Evolutionary conservation across 352 stramenopile species (phyloP), one percentile per base, ranked within the genome.

Genomic region (Globisporangium echinulatum): DNA sequence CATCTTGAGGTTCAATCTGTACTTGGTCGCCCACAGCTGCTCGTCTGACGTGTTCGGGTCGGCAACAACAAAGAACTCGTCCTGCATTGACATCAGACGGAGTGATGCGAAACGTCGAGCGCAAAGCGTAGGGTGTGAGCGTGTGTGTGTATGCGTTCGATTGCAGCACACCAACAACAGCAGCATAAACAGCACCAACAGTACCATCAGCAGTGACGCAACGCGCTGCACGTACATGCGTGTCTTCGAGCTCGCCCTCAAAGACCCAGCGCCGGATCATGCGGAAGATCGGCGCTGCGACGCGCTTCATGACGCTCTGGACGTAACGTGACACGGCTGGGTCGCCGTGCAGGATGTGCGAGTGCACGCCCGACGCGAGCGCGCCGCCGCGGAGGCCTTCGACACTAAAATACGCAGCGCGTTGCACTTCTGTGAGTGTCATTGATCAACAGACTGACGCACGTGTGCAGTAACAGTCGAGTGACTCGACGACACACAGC

Each of bases 281-380:
- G 40, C 79, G 84, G 50, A 96, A 81, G 39, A 96, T 87, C 25
- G 86, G 86, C 17, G 75, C 77, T 13, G 85, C 76, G 17, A 93
- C 82, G 17, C 76, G 72, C 59, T 91, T 92, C 62, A 94, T 82
- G 9, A 94, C 79, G 47, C 61, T 87, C 70, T 92, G 74, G 17
- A 96, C 82, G 44, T 79, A 87, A 36, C 81, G 64, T 10, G 76
- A 78, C 1, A 93, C 77, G 10, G 74, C 66, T 52, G 89, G 87
- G 62, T 98, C 93, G 15, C 94, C 94, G 40, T 98, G 91, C 19
- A 96, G 67, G 13, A 94, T 76, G 66, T 97, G 88, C n/a, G 82
- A 89, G 63, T 98, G 82, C 54, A 98, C 77, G 15, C 82, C 85
- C 8, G 90, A 97, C 5, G 85, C 87, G 36, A 98, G 63, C 3